Conservation (phyloP, 129 eudicot genomes). For the Apium graveolens region DNA sequence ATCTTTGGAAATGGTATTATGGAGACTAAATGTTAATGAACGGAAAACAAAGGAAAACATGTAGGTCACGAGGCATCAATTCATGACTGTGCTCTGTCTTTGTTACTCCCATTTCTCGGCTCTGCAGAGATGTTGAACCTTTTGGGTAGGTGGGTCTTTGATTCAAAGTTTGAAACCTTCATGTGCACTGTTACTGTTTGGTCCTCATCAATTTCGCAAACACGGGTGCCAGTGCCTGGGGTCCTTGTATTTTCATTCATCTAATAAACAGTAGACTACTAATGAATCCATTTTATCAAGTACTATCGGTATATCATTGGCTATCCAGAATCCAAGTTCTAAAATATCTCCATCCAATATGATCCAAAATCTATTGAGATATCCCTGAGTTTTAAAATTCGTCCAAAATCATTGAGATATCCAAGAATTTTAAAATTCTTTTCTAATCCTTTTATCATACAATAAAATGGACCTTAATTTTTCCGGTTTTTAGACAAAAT, state of each 20-base stretch:
- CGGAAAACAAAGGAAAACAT: slow-evolving; percentile 9
- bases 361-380: too few relatives aligned
- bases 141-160: slow-evolving; percentile 5
- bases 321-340: background rate
- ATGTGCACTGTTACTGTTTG: slow-evolving; percentile 15
- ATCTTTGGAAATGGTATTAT: background rate
- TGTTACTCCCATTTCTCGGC: slow-evolving; percentile 14
- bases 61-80: slow-evolving; percentile 19
- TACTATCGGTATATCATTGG: background rate
- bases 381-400: too few relatives aligned
- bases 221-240: slow-evolving; percentile 21
- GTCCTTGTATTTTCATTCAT: slow-evolving; percentile 5
- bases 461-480: too few relatives aligned
- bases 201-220: slow-evolving; percentile 16
- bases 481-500: too few relatives aligned
- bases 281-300: background rate
- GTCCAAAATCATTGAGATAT: too few relatives aligned
- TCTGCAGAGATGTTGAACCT: slow-evolving; percentile 7
- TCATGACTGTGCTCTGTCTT: slow-evolving; percentile 8
- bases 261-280: background rate
- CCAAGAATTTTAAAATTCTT: too few relatives aligned
- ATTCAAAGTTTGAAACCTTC: slow-evolving; percentile 27
- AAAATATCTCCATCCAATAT: too few relatives aligned
- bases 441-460: too few relatives aligned
- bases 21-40: background rate